Base-by-base conservation (phyloP, 108 stramenopile species). In the Cyclotella sp. region DNA sequence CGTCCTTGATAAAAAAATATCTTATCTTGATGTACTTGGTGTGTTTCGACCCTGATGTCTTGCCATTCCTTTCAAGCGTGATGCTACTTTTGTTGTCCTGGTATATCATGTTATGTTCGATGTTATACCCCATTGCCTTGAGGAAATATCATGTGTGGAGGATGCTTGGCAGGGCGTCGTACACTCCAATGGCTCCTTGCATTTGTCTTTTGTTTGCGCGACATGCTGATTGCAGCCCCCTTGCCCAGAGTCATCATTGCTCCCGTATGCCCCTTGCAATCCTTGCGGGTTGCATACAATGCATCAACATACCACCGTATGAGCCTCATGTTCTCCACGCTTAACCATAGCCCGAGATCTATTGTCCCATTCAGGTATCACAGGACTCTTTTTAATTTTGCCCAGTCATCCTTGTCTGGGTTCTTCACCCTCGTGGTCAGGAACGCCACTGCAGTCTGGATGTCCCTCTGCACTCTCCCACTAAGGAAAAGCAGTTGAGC, bases 121-220 rank as follows among this genome's bases (percentile, higher is more conserved):
- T 11, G 14, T 13, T 41, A 40, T 63, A 63, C n/a, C 62, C 62
- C 39, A 39, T 28, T 3, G 39, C 62, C 30, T 63, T 34, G 9
- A 63, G 2, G 15, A 63, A 63, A n/a, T 63, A 63, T 39, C 62
- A 2, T n/a, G 19, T 3, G 30, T 34, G 39, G 11, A 63, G 19
- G 3, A 63, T 63, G 9, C 10, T n/a, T 3, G 62, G 57, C 51
- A 89, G 59, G 74, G 74, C 52, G 84, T 24, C 9, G 34, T 60
- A 76, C 77, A 85, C 14, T 70, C 84, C 28, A 83, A 78, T 34
- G 62, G 85, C 18, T 74, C 72, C 40, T 72, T 34, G 47, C 73
- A 84, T 42, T 84, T 68, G 14, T 15, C 41, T 42, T 72, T 68
- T 62, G 78, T 79, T 63, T 71, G 19, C 26, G 15, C 14, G 63